Evolutionary conservation across 2,329 filamentous ascomycete genomes (phyloP).

Genomic region (Colletotrichum sp.): DNA sequence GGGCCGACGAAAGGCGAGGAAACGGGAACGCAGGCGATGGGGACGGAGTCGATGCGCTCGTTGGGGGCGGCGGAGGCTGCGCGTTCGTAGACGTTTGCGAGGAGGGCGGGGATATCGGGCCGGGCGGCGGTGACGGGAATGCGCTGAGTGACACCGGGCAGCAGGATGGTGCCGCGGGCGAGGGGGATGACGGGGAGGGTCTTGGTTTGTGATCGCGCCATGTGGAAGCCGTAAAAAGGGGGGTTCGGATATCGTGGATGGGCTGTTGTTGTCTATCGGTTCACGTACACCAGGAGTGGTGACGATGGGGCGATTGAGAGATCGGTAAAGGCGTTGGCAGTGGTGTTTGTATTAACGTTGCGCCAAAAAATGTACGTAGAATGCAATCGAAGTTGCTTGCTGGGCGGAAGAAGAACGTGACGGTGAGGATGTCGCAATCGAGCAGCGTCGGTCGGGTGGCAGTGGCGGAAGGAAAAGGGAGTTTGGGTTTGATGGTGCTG

Average conservation of each 20-base stretch:
- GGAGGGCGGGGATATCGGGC: slow-evolving; percentile 85
- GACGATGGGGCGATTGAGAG: neutral
- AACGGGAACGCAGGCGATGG: slow-evolving; percentile 87
- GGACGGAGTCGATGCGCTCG: slow-evolving; percentile 69
- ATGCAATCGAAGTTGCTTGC: neutral
- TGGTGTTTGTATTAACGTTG: neutral
- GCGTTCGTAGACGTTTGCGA: slow-evolving; percentile 83
- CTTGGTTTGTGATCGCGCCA: slow-evolving; percentile 36
- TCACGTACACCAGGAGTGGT: slow-evolving; percentile 4
- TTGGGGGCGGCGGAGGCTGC: slow-evolving; percentile 71
- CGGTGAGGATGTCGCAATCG: neutral
- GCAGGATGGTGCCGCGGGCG: slow-evolving; percentile 78
- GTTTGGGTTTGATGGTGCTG: neutral
- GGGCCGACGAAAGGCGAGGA: slow-evolving; percentile 75
- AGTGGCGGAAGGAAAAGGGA: neutral
- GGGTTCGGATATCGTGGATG: neutral
- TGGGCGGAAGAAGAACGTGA: neutral
- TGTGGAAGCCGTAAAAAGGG: slow-evolving; percentile 10
- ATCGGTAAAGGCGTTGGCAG: neutral
- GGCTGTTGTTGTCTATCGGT: neutral
- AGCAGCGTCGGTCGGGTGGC: neutral
- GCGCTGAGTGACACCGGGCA: slow-evolving; percentile 85
- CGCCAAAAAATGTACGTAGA: neutral
- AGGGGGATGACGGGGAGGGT: slow-evolving; percentile 82
- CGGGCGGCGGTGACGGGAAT: slow-evolving; percentile 81